Base-by-base conservation (phyloP, 805 yeast genomes). In the Kazachstania psychrophila region DNA sequence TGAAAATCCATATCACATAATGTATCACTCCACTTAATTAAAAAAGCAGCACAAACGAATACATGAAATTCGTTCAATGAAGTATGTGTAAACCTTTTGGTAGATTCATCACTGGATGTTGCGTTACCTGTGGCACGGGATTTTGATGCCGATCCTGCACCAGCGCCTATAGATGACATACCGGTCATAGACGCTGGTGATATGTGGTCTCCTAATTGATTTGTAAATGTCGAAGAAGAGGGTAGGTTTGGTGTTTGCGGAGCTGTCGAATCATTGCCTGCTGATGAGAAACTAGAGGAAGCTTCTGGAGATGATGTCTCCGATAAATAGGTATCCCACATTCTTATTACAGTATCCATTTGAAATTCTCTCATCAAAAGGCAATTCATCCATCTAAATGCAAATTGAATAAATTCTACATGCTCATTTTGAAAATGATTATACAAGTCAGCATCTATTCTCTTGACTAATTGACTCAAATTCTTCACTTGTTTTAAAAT, bases 351-450 rank as follows among this genome's bases (percentile, higher is more conserved):
- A 42, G 85, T 73, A 22, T 66, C 65, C 51, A 92, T 76, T 28
- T 79, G 75, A 31, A 92, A 69, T 51, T 92, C 98, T 46, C 98
- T 74, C 98, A 92, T 92, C 34, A 92, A 65, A 51, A 92, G 65
- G 64, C 98, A 92, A 61, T 92, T 92, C 97, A 92, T 92, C 98
- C 98, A 92, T 47, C 98, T 70, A 64, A 92, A 92, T 15, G 96
- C 76, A 60, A 92, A 92, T 60, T 92, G 98, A 45, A 92, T 76
- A 52, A 92, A 92, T 59, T 92, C 95, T n/a, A 92, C 75, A 33
- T 83, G 83, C 55, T 92, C 96, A 1, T 59, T 52, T 41, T 78
- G 77, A 45, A 92, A 73, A 62, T 92, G 97, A 26, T 67, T 66
- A 27, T 78, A 77, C 23, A 92, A 66, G 18, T 73, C 78, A 2